Conservation (phyloP, 768 basidiomycete species). For the Suillus occidentalis region DNA sequence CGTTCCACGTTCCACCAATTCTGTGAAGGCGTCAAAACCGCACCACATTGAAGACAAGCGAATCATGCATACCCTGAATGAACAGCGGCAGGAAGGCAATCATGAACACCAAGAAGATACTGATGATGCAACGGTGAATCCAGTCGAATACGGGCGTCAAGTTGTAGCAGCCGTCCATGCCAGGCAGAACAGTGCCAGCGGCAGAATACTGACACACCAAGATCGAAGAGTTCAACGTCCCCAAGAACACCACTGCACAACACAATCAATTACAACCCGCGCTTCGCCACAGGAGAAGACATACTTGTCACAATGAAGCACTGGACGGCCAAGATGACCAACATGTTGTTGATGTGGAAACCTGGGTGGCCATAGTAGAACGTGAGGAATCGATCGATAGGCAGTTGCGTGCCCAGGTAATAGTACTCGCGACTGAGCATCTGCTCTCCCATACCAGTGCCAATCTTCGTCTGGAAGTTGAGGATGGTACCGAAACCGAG, state of each 20-base stretch:
- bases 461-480: constrained; percentile 99
- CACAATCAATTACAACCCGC: constrained; percentile 16
- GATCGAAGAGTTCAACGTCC: constrained; percentile 84
- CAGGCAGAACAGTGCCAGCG: constrained; percentile 69
- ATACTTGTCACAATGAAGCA: constrained; percentile 88
- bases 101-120: constrained; percentile 98
- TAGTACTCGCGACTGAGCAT: constrained; percentile 99
- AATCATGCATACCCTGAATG: constrained; percentile 71
- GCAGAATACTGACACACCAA: constrained; percentile 77
- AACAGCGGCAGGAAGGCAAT: constrained; percentile 94
- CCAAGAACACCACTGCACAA: constrained; percentile 84
- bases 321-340: constrained; percentile 96
- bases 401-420: constrained; percentile 96
- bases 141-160: constrained; percentile 90
- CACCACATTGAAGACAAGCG: neutral
- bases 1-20: constrained; percentile 94
- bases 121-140: constrained; percentile 96
- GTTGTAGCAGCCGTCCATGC: constrained; percentile 91
- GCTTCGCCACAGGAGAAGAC: constrained; percentile 30
- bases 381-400: constrained; percentile 97
- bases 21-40: constrained; percentile 41
- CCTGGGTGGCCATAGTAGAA: constrained; percentile 99
- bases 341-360: constrained; percentile 99
- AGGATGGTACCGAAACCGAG: constrained; percentile 98
- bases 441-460: constrained; percentile 99